Evolutionary conservation across 441 rosid genomes (phyloP).

Genomic region (Eruca vesicaria): DNA sequence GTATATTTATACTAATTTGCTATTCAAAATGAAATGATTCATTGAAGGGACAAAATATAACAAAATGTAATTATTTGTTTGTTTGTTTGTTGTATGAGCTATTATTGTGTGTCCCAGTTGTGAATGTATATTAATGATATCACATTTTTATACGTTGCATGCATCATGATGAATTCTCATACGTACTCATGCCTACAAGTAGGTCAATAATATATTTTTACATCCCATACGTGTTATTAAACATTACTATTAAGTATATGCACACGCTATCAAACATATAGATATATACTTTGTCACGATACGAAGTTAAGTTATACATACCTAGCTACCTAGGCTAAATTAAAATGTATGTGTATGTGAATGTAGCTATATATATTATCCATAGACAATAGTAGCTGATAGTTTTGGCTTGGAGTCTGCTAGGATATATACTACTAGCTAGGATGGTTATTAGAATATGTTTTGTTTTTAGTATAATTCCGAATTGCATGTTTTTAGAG

Average conservation of each 20-base stretch:
- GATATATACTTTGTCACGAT: not conserved
- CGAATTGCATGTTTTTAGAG: not conserved
- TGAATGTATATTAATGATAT: slow-evolving; percentile 1
- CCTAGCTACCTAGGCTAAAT: not conserved
- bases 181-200: not conserved
- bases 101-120: not conserved
- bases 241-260: not conserved
- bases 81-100: not conserved
- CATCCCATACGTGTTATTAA: not conserved
- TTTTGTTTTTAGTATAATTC: not conserved
- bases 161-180: slow-evolving; percentile 3
- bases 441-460: not conserved
- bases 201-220: not conserved
- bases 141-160: slow-evolving; percentile 16
- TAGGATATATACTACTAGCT: slow-evolving; percentile 13
- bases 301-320: not conserved
- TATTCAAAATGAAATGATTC: not conserved
- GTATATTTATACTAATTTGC: not conserved
- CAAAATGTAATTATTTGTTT: not conserved
- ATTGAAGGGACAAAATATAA: not conserved
- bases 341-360: not conserved
- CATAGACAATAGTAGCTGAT: not conserved
- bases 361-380: not conserved
- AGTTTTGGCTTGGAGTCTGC: not conserved
- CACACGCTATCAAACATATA: not conserved